Conservation (phyloP, 2,329 filamentous ascomycete genomes). For the Erysiphe pisi region DNA sequence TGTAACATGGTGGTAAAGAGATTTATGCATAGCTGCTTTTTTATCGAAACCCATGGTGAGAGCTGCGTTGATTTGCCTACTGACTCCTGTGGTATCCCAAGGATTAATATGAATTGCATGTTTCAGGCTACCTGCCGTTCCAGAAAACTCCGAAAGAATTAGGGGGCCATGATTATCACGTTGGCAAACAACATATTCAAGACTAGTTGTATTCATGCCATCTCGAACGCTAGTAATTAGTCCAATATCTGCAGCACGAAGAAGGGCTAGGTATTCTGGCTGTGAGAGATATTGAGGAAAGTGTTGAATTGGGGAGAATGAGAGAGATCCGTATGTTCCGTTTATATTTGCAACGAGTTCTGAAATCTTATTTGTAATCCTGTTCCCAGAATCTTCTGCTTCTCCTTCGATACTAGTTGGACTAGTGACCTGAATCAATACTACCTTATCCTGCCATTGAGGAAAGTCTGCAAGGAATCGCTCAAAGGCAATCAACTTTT, state of each 20-base stretch:
- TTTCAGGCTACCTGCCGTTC: slow-evolving; percentile 73
- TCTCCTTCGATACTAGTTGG: slow-evolving; percentile 71
- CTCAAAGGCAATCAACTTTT: slow-evolving; percentile 91
- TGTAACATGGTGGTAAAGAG: slow-evolving; percentile 72
- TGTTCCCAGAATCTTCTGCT: slow-evolving; percentile 63
- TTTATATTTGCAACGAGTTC: slow-evolving; percentile 88
- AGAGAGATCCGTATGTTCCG: slow-evolving; percentile 74
- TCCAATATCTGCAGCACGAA: slow-evolving; percentile 79
- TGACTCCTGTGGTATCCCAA: slow-evolving; percentile 79
- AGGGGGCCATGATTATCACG: slow-evolving; percentile 75
- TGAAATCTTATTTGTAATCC: slow-evolving; percentile 77
- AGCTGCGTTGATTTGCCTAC: slow-evolving; percentile 69
- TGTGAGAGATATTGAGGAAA: slow-evolving; percentile 85
- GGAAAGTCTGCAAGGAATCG: slow-evolving; percentile 82
- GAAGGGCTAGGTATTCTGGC: slow-evolving; percentile 88
- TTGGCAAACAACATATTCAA: slow-evolving; percentile 91
- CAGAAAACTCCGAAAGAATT: slow-evolving; percentile 93
- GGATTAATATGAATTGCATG: slow-evolving; percentile 94
- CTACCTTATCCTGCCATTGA: slow-evolving; percentile 83
- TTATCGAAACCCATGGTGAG: slow-evolving; percentile 61
- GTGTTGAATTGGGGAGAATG: slow-evolving; percentile 84
- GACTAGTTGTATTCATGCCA: slow-evolving; percentile 94
- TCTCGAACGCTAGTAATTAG: slow-evolving; percentile 92
- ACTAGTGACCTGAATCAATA: slow-evolving; percentile 89
- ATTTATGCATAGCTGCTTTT: slow-evolving; percentile 57